Conservation (phyloP, 2,329 filamentous ascomycete species). For the Triangularia verruculosa region DNA sequence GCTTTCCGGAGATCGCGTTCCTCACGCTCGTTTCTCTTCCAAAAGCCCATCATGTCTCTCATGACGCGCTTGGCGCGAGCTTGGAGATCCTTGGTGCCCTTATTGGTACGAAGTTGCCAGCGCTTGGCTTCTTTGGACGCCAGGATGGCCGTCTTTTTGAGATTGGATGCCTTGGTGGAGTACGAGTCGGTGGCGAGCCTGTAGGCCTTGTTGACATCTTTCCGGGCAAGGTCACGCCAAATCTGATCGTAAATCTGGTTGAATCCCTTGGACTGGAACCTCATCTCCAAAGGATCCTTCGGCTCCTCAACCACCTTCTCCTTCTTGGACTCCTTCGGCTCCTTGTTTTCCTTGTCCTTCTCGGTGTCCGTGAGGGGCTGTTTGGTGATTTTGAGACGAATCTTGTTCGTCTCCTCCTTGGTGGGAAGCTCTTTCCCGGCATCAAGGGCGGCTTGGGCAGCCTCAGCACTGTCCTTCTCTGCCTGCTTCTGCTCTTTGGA, state of each 20-base stretch:
- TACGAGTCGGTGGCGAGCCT: constrained; percentile 85
- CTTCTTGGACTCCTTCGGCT: constrained; percentile 40
- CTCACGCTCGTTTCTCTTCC: constrained; percentile 97
- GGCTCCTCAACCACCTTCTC: constrained; percentile 46
- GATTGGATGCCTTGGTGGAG: constrained; percentile 84
- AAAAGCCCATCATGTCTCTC: constrained; percentile 99
- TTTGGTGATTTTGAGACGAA: constrained; percentile 62
- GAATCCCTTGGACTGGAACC: constrained; percentile 86
- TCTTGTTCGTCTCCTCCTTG: constrained; percentile 56
- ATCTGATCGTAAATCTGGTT: constrained; percentile 98
- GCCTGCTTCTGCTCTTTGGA: constrained; percentile 82
- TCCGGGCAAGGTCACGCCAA: constrained; percentile 89
- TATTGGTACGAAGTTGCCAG: constrained; percentile 97
- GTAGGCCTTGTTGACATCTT: constrained; percentile 89
- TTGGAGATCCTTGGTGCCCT: constrained; percentile 96
- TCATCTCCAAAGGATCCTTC: constrained; percentile 54
- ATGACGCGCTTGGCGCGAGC: constrained; percentile 96
- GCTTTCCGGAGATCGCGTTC: constrained; percentile 92
- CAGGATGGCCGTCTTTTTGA: constrained; percentile 94
- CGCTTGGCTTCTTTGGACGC: constrained; percentile 95
- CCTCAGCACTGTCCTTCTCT: constrained; percentile 79
- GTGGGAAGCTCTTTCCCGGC: constrained; percentile 69
- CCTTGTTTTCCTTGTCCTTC: constrained; percentile 42
- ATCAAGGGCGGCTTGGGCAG: constrained; percentile 80
- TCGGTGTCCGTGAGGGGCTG: constrained; percentile 42